Evolutionary conservation across 306 rosid species (phyloP).

Genomic region (Citrullus mucosospermus): DNA sequence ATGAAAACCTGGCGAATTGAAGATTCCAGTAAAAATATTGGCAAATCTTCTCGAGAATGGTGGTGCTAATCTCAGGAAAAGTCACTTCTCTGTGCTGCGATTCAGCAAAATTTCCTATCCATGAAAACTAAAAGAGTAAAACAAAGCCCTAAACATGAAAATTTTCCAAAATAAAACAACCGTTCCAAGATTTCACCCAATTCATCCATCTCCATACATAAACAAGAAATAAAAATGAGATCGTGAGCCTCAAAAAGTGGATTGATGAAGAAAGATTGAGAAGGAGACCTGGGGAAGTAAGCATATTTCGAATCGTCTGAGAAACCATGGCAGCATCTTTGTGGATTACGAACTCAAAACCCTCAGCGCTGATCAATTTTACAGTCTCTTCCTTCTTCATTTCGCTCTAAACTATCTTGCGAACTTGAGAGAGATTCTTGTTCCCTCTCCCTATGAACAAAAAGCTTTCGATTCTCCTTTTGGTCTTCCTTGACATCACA

Average conservation of each 20-base stretch:
- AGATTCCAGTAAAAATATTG: slow-evolving; percentile 96
- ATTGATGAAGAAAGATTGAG: neutral
- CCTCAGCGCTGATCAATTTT: slow-evolving; percentile 77
- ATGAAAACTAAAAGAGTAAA: neutral
- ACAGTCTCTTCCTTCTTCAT: slow-evolving; percentile 84
- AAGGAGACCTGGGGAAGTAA: slow-evolving; percentile 73
- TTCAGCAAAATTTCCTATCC: slow-evolving; percentile 78
- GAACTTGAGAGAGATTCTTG: neutral
- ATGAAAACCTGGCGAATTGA: slow-evolving; percentile 69
- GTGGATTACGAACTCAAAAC: slow-evolving; percentile 82
- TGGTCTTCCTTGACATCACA: neutral
- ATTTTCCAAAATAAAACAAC: neutral
- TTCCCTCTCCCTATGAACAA: neutral
- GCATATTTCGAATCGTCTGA: slow-evolving; percentile 95
- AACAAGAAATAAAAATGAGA: neutral
- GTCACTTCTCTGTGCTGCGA: slow-evolving; percentile 71
- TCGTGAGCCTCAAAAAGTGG: neutral
- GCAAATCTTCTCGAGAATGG: slow-evolving; percentile 96
- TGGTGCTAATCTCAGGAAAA: slow-evolving; percentile 90
- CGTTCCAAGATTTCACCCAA: neutral
- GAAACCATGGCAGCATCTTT: slow-evolving; percentile 99
- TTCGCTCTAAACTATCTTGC: slow-evolving; percentile 16
- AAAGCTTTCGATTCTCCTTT: neutral
- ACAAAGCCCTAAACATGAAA: slow-evolving; percentile 1
- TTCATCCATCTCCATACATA: neutral